Conservation (phyloP, 2,329 filamentous ascomycete species). For the Aureobasidium sp. region DNA sequence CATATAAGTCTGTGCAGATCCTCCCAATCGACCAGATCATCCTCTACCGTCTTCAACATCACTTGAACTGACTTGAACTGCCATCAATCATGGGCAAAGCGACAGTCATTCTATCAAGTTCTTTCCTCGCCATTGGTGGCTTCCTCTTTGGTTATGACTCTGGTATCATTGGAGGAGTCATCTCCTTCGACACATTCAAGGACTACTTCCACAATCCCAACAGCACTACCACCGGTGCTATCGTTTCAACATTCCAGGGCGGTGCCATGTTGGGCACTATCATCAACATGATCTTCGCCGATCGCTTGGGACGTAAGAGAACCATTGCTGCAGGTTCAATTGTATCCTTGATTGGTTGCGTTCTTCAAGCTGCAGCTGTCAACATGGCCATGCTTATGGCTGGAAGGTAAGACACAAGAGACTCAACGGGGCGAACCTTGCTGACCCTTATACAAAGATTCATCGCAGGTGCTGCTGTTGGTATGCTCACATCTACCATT, state of each 20-base stretch:
- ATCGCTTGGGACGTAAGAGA: conserved; percentile 21
- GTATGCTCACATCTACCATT: conserved; percentile 25
- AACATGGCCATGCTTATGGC: conserved; percentile 27
- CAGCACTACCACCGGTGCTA: conserved; percentile 26
- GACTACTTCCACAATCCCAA: conserved; percentile 27
- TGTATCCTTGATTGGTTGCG: conserved; percentile 20
- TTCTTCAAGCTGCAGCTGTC: conserved; percentile 25
- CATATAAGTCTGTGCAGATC: background rate
- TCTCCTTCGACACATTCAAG: conserved; percentile 26
- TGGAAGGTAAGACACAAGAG: conserved; percentile 15
- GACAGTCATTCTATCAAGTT: conserved; percentile 10
- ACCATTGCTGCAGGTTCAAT: conserved; percentile 20
- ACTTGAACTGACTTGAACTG: background rate
- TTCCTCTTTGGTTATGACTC: conserved; percentile 29
- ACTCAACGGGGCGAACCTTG: no score
- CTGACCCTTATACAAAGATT: conserved; percentile 18
- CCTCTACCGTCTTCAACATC: background rate
- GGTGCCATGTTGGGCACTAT: conserved; percentile 27
- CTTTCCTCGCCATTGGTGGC: conserved; percentile 16
- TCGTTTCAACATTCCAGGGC: conserved; percentile 34
- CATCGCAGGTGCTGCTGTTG: conserved; percentile 26
- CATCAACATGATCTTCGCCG: conserved; percentile 19
- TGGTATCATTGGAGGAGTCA: conserved; percentile 31
- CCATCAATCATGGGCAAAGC: conserved; percentile 14
- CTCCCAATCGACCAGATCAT: background rate